These are phyloP conservation scores for Skeletonema potamos DNA, from an alignment of 108 stramenopile genomes.

Conservation along the genomic window DNA sequence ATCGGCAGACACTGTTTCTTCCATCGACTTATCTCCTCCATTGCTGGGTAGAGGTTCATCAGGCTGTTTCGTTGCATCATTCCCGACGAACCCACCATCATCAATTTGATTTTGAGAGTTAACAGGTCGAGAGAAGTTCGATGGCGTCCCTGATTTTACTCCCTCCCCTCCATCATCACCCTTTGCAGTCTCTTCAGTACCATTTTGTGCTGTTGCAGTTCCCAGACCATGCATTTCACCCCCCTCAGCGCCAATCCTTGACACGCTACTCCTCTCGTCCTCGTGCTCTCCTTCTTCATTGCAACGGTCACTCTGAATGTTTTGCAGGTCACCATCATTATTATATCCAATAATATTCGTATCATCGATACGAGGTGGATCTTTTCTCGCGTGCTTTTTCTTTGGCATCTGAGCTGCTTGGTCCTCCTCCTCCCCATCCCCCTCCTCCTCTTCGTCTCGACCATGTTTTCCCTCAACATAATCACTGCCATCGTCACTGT, in stretches of 20 bases:
- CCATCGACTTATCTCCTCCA: background rate
- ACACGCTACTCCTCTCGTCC: background rate
- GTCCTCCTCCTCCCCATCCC: background rate
- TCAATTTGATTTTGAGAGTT: background rate
- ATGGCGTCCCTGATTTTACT: background rate
- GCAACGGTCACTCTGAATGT: background rate
- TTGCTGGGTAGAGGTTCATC: background rate
- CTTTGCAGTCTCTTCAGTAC: background rate
- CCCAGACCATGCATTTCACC: background rate
- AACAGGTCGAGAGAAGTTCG: background rate
- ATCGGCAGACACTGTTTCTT: background rate
- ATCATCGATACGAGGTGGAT: background rate
- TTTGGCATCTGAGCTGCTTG: background rate
- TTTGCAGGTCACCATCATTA: slow-evolving; percentile 9
- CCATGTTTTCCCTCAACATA: background rate
- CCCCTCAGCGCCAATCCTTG: background rate
- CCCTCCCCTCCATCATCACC: background rate
- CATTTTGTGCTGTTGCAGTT: background rate
- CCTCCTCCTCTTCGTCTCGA: background rate
- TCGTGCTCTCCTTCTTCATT: slow-evolving; percentile 28
- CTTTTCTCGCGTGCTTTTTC: background rate
- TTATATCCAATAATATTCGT: background rate
- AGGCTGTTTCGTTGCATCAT: background rate
- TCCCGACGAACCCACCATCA: background rate
- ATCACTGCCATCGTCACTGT: background rate